These are phyloP conservation scores for Musa itinerans DNA, from an alignment of 176 grass and related monocot genomes.

Conservation along the genomic window DNA sequence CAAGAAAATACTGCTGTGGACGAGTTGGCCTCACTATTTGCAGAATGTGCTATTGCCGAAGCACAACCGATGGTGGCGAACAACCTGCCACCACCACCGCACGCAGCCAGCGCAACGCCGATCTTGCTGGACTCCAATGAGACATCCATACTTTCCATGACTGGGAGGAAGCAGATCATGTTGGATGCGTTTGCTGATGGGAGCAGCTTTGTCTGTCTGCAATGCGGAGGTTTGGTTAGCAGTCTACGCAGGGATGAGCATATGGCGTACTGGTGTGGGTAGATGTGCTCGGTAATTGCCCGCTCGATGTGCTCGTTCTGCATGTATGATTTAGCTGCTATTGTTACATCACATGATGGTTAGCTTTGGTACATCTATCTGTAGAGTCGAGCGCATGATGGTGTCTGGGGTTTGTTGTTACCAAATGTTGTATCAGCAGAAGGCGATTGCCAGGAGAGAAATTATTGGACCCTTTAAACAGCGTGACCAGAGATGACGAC, in stretches of 20 bases:
- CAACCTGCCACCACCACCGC: constrained; percentile 1
- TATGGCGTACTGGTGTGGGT: constrained; percentile 65
- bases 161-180: constrained; percentile 79
- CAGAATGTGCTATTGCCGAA: constrained; percentile 85
- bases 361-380: too few species aligned
- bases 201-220: constrained; percentile 89
- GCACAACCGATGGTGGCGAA: constrained; percentile 30
- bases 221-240: constrained; percentile 76
- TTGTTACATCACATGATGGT: neutral
- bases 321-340: neutral
- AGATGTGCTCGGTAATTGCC: neutral
- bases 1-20: constrained; percentile 38
- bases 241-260: constrained; percentile 75
- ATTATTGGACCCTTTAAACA: too few species aligned
- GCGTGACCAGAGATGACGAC: too few species aligned
- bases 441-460: too few species aligned
- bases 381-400: too few species aligned
- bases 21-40: constrained; percentile 73
- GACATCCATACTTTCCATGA: constrained; percentile 54
- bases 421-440: too few species aligned
- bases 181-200: constrained; percentile 83
- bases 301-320: neutral
- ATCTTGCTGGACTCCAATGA: constrained; percentile 43
- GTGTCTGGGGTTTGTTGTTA: too few species aligned
- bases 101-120: constrained; percentile 32